Evolutionary conservation across 805 yeast species (phyloP), one percentile per base, ranked within the genome.

Genomic region (Isabelozyma heimii): DNA sequence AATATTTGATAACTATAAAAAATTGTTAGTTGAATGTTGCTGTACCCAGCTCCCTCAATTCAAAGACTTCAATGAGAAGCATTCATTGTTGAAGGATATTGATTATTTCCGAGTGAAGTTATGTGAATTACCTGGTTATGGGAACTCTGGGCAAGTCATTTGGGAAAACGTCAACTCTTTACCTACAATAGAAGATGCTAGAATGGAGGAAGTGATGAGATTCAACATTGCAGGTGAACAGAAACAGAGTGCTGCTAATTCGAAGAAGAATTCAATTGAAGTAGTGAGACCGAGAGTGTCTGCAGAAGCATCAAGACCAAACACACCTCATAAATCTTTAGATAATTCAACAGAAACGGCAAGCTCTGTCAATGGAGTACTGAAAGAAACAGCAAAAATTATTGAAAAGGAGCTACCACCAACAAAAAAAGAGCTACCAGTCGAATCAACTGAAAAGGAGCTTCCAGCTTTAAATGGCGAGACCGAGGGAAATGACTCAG

Each of bases 41-140:
- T 83, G 81, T 53, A 69, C 78, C 1, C 75, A 76, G 45, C 66
- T 60, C 47, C 73, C 80, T 1, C 72, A 68, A 45, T 70, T 80
- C 50, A 72, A 73, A 45, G 84, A 81, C 52, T 73, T 76, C 40
- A 69, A 73, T 45, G 83, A 80, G 48, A 80, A 83, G 58, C 81
- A 79, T 44, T 73, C 75, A 20, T 68, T 83, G 54, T 66, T 83
- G 60, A 73, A 75, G 44, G 91, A 87, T 63, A 73, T 84, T 8
- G 85, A 80, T 56, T 84, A 77, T 56, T 84, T 85, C 61, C 63
- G 83, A 50, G 86, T 77, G n/a, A 83, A 82, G 50, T 65, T 85
- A 27, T 75, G 79, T 45, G 83, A 80, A 47, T 59, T 82, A 8
- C 77, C 80, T 6, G 88, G 87, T 0, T 81, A 82, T 51, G 83